Conservation (phyloP, 73 alveolate species). For the Paramecium bursaria region DNA sequence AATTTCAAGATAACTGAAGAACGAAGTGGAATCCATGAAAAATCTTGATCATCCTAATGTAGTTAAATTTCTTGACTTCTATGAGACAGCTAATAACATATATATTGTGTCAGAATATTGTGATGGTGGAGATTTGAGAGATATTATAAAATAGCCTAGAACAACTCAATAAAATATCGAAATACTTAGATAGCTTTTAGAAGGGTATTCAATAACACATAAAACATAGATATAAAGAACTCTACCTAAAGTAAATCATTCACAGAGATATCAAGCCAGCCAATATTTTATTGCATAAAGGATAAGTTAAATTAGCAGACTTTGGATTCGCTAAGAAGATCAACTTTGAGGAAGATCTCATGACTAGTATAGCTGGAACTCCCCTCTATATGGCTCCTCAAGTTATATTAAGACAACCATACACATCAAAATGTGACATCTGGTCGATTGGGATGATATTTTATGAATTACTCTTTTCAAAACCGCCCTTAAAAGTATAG, state of each 20-base stretch:
- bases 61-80: conserved; percentile 29
- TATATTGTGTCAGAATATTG: conserved; percentile 39
- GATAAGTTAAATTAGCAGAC: conserved; percentile 62
- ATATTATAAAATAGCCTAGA: conserved; percentile 25
- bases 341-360: conserved; percentile 23
- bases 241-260: conserved; percentile 39
- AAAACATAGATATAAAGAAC: conserved; percentile 31
- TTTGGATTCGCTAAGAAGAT: conserved; percentile 62
- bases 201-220: conserved; percentile 38
- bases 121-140: conserved; percentile 60
- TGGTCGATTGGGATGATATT: conserved; percentile 66
- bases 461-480: conserved; percentile 27
- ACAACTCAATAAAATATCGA: background rate
- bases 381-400: conserved; percentile 67
- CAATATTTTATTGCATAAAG: conserved; percentile 57
- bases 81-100: conserved; percentile 18
- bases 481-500: conserved; percentile 51
- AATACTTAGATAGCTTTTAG: conserved; percentile 4
- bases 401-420: conserved; percentile 39
- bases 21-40: conserved; percentile 54
- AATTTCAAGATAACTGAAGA: conserved; percentile 24
- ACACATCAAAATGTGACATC: conserved; percentile 62
- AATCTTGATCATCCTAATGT: conserved; percentile 49
- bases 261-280: conserved; percentile 71
- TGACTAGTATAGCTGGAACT: conserved; percentile 62